Evolutionary conservation across 768 basidiomycete genomes (phyloP).

Genomic region (Podaxis sp.): DNA sequence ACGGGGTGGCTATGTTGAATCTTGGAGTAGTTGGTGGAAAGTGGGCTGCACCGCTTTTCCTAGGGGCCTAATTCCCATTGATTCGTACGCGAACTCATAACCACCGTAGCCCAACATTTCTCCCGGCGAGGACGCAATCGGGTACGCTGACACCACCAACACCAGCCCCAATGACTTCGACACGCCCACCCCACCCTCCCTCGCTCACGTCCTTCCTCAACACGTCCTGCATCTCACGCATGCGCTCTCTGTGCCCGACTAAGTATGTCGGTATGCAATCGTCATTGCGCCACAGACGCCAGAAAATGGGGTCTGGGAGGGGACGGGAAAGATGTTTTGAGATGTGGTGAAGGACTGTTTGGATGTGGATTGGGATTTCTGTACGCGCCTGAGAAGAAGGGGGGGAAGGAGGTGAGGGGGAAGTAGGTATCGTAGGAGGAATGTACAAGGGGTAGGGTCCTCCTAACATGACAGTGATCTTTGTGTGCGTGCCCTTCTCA

Average conservation of each 20-base stretch:
- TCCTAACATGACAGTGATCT: conserved; percentile 88
- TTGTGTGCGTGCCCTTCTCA: conserved; percentile 44
- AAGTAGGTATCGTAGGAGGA: conserved; percentile 20
- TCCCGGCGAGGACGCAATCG: conserved; percentile 79
- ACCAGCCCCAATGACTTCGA: conserved; percentile 79
- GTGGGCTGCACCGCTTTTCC: not conserved
- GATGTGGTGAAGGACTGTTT: conserved; percentile 33
- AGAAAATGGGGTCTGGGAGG: conserved; percentile 54
- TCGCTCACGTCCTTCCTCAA: conserved; percentile 20
- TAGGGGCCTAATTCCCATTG: not conserved
- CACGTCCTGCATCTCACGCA: conserved; percentile 50
- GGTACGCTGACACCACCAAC: conserved; percentile 84
- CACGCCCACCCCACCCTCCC: conserved; percentile 36
- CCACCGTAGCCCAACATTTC: conserved; percentile 35
- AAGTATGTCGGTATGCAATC: conserved; percentile 77
- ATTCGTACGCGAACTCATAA: not conserved
- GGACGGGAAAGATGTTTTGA: conserved; percentile 38
- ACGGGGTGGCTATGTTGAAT: no score
- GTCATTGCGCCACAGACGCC: conserved; percentile 47
- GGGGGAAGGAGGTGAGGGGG: conserved; percentile 16
- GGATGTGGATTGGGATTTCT: conserved; percentile 21
- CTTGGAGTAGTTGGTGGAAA: not conserved
- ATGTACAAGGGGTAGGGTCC: conserved; percentile 53
- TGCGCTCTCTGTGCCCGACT: conserved; percentile 68
- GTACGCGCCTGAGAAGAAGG: not conserved